Base-by-base conservation (phyloP, 2,329 filamentous ascomycete species). In the Hypoxylon sp. region DNA sequence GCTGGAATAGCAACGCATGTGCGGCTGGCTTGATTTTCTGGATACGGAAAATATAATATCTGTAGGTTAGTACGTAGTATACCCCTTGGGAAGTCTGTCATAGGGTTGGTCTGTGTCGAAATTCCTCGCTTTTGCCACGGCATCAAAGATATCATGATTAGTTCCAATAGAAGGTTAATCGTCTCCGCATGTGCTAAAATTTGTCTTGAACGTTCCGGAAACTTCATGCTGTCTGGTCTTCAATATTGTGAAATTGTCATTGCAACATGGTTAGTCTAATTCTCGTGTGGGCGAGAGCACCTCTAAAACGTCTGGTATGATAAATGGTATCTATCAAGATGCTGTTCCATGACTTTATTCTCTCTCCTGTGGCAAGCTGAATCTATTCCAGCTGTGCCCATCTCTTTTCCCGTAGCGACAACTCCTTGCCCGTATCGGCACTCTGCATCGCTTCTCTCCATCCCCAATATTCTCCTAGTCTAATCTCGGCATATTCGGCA, bases 401-500 rank as follows among this genome's bases (percentile, higher is more conserved):
- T 74, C 92, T 87, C 79, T 86, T 85, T 81, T 98, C 95, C 58
- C 95, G 86, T 60, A 96, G 78, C 1, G 93, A 88, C 55, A 74
- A 53, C 57, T 76, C 75, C 46, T 70, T 70, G 1, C 84, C 85
- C 37, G 82, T 79, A 51, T 92, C 86, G 67, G 84, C 88, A 6
- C 91, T 92, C 63, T 91, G 87, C 21, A 83, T 80, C 79, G 95
- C 92, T 50, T 86, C 89, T 77, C 94, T 93, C 93, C 93, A 98
- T 3, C 91, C 93, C 87, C 91, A 97, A 81, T 98, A 98, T 82
- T 98, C 96, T 55, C 92, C 91, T 5, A 99, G 84, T 61, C 96
- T 87, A 15, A 91, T 81, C 79, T 98, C 93, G 10, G 96, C 95
- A 79, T 98, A 99, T 7, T 87, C 89, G 47, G 93, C 93, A 78